phyloP scores from a whole-genome alignment of 371 early-diverging fungal species.

The Batrachochytrium dendrobatidis region DNA sequence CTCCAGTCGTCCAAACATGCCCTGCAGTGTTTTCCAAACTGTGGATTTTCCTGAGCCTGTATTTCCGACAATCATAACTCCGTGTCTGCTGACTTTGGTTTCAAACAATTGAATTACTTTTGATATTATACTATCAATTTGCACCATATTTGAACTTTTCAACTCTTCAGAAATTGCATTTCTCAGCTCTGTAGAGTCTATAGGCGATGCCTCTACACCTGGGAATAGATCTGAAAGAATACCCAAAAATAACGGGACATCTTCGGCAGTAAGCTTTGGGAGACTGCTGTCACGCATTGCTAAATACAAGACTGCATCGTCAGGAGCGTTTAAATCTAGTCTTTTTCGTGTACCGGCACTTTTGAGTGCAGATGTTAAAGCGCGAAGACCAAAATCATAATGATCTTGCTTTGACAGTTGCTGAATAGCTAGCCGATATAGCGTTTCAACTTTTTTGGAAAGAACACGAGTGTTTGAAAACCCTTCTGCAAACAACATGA shows the following conservation, averaged over 20 bases:
- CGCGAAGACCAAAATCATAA: conserved; percentile 52
- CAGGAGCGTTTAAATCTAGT: conserved; percentile 29
- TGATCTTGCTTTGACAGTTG: conserved; percentile 53
- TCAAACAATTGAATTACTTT: conserved; percentile 50
- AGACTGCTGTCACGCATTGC: conserved; percentile 45
- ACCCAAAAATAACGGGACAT: conserved; percentile 42
- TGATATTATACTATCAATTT: conserved; percentile 22
- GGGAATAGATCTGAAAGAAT: conserved; percentile 51
- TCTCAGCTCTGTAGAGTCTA: conserved; percentile 39
- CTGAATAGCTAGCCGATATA: conserved; percentile 44
- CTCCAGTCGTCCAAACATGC: conserved; percentile 26
- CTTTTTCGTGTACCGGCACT: conserved; percentile 40
- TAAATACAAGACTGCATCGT: conserved; percentile 39
- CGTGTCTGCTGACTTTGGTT: conserved; percentile 42
- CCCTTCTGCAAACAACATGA: conserved; percentile 53
- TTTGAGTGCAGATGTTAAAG: conserved; percentile 41
- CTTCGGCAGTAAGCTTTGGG: conserved; percentile 47
- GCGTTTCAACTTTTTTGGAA: conserved; percentile 48
- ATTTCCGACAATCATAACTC: conserved; percentile 46
- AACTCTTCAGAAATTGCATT: conserved; percentile 36
- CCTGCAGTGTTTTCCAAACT: conserved; percentile 41
- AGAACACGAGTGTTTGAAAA: conserved; percentile 45
- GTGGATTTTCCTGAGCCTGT: conserved; percentile 47
- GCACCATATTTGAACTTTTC: conserved; percentile 32
- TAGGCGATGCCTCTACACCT: conserved; percentile 34